Conservation (phyloP, 768 basidiomycete genomes). For the Suillus fuscotomentosus region DNA sequence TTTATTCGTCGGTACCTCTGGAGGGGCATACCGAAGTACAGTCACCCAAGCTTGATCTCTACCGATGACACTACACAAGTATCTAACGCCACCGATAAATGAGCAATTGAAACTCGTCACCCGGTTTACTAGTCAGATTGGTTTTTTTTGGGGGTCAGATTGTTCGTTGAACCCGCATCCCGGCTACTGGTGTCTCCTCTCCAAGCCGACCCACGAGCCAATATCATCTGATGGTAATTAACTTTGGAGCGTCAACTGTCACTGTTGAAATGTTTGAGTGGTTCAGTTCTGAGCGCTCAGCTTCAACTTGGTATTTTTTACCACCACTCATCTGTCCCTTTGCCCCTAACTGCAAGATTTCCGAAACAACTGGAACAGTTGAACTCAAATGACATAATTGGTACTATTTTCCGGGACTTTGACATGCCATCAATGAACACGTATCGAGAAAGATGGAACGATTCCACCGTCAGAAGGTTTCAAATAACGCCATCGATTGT, state of each 20-base stretch:
- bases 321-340: conserved; percentile 10
- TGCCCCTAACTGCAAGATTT: conserved; percentile 16
- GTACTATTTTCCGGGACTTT: conserved; percentile 21
- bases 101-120: neutral
- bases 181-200: neutral
- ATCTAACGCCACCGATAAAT: neutral
- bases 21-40: neutral
- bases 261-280: conserved; percentile 4
- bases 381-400: neutral
- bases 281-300: no score
- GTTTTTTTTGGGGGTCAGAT: neutral
- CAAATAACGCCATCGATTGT: neutral
- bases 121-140: neutral
- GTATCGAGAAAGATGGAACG: conserved; percentile 16
- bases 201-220: conserved; percentile 7
- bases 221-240: conserved; percentile 14
- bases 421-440: conserved; percentile 8
- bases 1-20: neutral
- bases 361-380: conserved; percentile 1
- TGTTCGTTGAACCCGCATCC: neutral
- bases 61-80: neutral
- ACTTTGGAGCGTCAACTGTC: conserved; percentile 5
- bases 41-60: neutral
- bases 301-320: neutral
- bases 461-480: conserved; percentile 6